Evolutionary conservation across 1,139 yeast genomes (phyloP), one percentile per base, ranked within the genome.

Genomic region (Taphrina deformans): DNA sequence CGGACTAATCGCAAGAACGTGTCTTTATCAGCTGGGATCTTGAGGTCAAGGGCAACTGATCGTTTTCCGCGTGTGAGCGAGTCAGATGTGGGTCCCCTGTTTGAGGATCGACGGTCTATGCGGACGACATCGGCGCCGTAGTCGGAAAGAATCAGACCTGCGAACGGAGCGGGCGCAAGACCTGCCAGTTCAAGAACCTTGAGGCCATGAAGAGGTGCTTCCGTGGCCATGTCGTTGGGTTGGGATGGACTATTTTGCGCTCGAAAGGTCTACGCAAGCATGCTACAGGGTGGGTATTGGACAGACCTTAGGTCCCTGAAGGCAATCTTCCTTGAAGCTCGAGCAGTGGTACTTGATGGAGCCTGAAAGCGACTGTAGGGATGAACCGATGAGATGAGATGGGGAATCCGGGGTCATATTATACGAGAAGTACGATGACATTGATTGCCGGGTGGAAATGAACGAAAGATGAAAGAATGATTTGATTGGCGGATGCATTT

Each of bases 111-210:
- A 0, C 71, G 65, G 40, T 71, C 74, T 44, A 76, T 72, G 51
- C 76, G 72, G 16, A 76, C 71, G 4, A 76, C 77, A 23, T 74
- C 72, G 12, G 78, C 78, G 31, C 78, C 78, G 58, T 73, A 76
- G 58, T 75, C 76, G 1, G 78, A 76, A 23, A 76, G 59, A 50
- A 70, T 55, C 35, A 70, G 70, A 26, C 72, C 72, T 38, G 70
- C 69, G 29, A 70, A 65, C 0, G 72, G 72, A 3, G 70, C 72
- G 12, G 72, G 72, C 1, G 72, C 72, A 21, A 70, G 65, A 10
- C 72, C 72, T 18, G 72, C 72, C 27, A 70, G 55, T 55, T 70
- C 72, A 31, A 70, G 52, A 3, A 61, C 65, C n/a, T 53, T 51
- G 16, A 59, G 50, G 18, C 63, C 63, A 18, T 59, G 40, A 14